Base-by-base conservation (phyloP, 345 rosid genomes). In the Excoecaria agallocha region DNA sequence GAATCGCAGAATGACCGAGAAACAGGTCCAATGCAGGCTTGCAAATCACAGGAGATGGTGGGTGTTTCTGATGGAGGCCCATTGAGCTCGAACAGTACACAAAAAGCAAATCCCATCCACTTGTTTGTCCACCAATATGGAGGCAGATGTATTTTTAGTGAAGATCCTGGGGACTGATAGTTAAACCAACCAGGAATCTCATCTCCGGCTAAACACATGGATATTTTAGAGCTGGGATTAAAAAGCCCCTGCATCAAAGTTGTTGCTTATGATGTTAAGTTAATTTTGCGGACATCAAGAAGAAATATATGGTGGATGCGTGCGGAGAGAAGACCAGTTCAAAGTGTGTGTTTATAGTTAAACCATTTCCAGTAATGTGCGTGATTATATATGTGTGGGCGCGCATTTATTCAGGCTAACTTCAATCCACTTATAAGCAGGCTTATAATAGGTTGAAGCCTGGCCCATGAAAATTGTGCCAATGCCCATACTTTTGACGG, bases 71-170 rank as follows among this genome's bases (percentile, higher is more conserved):
- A 38, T 9, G 11, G 24, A 69, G 43, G 43, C 50, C 59, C 57
- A 8, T 59, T 6, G 6, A 16, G 7, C 1, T 37, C 24, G 9
- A 35, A 38, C 24, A 10, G 30, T 54, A 57, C 24, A 15, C 62
- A 69, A 7, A 69, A 56, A 19, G 46, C 61, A 69, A 69, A 39
- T 52, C 73, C 73, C 73, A 50, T 69, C 72, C 72, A 69, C 20
- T 13, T 43, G 50, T 39, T 59, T 12, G 35, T 45, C 15, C 65
- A 57, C 74, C 67, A 60, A 48, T 24, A 35, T 45, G 65, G 55
- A 57, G 55, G 45, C 20, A 57, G 22, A 19, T 59, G 73, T 1
- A 69, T n/a, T 19, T 46, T 41, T 15, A 25, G 24, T 8, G 46
- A 30, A 39, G 66, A 57, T 0, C 66, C 54, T 12, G 61, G 35